phyloP scores from a whole-genome alignment of 1,284 basidiomycete species.

The Sporisorium exsertum region DNA sequence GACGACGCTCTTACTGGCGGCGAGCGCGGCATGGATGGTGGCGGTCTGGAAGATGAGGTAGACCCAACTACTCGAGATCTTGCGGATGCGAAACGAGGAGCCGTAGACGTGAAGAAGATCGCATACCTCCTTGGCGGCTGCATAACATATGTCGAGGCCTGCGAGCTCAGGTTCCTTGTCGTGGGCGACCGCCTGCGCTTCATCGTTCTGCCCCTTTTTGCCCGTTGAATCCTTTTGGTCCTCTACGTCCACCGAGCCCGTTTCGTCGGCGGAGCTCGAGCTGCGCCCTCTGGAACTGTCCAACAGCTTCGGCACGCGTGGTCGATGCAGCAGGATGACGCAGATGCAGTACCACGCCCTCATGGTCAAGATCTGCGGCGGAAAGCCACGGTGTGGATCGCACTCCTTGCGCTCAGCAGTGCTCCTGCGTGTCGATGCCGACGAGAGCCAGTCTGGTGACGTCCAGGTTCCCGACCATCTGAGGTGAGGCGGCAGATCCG shows the following conservation, averaged over 20 bases:
- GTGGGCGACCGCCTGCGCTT: neutral
- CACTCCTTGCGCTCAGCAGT: slow-evolving; percentile 25
- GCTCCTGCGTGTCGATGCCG: neutral
- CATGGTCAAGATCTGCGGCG: slow-evolving; percentile 50
- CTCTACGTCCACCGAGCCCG: neutral
- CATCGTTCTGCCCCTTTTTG: slow-evolving; percentile 5
- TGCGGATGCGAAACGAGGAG: slow-evolving; percentile 50
- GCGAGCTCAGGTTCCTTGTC: slow-evolving; percentile 23
- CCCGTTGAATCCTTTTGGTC: neutral
- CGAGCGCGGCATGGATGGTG: slow-evolving; percentile 51
- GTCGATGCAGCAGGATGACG: slow-evolving; percentile 48
- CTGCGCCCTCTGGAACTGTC: slow-evolving; percentile 9
- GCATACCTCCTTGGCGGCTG: slow-evolving; percentile 47
- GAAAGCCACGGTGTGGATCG: slow-evolving; percentile 35
- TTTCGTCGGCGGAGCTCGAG: slow-evolving; percentile 6
- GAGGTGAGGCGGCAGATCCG: slow-evolving; percentile 37
- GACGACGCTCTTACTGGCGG: slow-evolving; percentile 38
- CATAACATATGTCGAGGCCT: slow-evolving; percentile 47
- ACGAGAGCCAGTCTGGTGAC: slow-evolving; percentile 19
- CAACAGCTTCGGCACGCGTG: slow-evolving; percentile 42
- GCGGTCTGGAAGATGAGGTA: slow-evolving; percentile 57
- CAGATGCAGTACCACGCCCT: slow-evolving; percentile 56
- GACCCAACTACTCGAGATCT: slow-evolving; percentile 54
- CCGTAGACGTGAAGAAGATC: slow-evolving; percentile 52
- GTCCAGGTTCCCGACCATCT: slow-evolving; percentile 46